Percentiles rank a stretch among this genome's conserved stretches.
Conservation (phyloP, 148 eudicot species). For the Rhododendron griersonianum region DNA sequence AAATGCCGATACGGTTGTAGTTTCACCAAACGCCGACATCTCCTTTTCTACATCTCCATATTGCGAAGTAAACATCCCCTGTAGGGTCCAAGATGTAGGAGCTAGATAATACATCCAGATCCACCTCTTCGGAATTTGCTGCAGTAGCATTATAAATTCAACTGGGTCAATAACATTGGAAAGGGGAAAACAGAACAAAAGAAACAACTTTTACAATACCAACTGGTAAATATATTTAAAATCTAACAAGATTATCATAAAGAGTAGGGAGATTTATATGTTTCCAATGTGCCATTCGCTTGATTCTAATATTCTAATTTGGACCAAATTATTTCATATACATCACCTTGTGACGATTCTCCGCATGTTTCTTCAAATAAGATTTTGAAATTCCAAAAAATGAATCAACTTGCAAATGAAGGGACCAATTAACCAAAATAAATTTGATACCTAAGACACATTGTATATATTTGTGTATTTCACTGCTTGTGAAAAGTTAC, state of each 20-base stretch:
- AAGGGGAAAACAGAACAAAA: background rate
- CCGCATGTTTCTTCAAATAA: background rate
- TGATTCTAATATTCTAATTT: background rate
- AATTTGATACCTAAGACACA: background rate
- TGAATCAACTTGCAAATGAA: background rate
- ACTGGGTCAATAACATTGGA: background rate
- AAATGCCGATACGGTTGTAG: conserved; percentile 28
- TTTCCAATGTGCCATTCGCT: background rate
- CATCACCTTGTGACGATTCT: background rate
- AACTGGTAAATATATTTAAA: background rate
- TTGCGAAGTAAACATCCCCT: background rate
- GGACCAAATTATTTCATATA: background rate
- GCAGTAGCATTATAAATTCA: background rate
- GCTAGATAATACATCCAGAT: conserved; percentile 3
- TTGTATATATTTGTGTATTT: background rate
- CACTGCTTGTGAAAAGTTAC: background rate
- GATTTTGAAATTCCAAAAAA: background rate
- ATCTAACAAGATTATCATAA: background rate
- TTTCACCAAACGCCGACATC: conserved; percentile 24
- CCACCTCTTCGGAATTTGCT: conserved; percentile 9
- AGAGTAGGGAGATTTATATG: background rate
- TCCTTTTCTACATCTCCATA: background rate
- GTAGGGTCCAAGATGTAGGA: background rate
- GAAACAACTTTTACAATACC: background rate
- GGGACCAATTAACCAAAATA: background rate